Percentiles rank a stretch among this genome's conserved stretches.
phyloP scores from a whole-genome alignment of 306 rosid species.

The Gastrolobium villosum region DNA sequence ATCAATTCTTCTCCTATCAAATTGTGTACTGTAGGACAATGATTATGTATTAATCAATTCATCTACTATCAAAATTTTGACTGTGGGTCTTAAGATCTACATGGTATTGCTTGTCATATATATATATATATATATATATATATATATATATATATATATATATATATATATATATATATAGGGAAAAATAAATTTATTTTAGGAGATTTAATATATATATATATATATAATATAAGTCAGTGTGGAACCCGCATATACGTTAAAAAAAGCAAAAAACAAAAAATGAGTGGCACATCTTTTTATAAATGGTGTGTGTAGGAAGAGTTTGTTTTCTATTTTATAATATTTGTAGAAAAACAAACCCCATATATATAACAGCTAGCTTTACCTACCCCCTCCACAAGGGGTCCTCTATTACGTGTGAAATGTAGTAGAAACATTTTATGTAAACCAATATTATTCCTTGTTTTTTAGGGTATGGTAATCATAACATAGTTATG shows the following conservation, averaged over 20 bases:
- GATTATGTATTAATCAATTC: conserved; percentile 46
- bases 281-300: too few species aligned
- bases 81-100: conserved; percentile 23
- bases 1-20: conserved; percentile 49
- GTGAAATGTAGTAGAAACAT: not conserved
- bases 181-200: too few species aligned
- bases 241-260: too few species aligned
- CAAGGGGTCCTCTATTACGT: conserved; percentile 27
- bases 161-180: too few species aligned
- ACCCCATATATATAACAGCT: conserved; percentile 27
- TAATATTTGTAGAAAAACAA: too few species aligned
- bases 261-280: too few species aligned
- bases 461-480: conserved; percentile 10
- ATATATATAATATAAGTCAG: too few species aligned
- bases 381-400: conserved; percentile 42
- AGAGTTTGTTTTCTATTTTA: too few species aligned
- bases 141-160: not conserved
- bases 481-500: conserved; percentile 14
- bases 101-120: conserved; percentile 36
- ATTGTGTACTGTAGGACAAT: conserved; percentile 44
- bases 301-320: too few species aligned
- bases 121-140: too few species aligned
- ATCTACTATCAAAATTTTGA: conserved; percentile 35
- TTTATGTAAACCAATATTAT: conserved; percentile 5
- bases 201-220: too few species aligned